Base-by-base conservation (phyloP, 331 rosid genomes). In the Erythrophleum ivorense region DNA sequence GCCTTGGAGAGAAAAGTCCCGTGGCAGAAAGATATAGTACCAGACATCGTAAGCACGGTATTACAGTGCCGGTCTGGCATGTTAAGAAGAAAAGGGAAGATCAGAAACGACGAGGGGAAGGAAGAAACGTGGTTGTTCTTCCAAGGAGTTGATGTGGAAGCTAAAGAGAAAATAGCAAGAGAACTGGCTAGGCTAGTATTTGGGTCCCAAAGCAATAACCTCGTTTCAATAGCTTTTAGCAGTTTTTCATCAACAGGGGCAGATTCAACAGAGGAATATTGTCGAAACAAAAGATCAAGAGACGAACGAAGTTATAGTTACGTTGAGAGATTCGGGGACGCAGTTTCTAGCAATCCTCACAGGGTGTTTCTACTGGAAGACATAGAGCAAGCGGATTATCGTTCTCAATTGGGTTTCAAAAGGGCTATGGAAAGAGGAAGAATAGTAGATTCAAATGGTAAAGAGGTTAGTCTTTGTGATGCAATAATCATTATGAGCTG, bases 111-210 rank as follows among this genome's bases (percentile, higher is more conserved):
- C 40, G 82, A 73, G 55, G 53, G 65, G 5, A 95, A 93, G 86
- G 94, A 95, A 82, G 98, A 95, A 80, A 92, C 98, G 0, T 96
- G 98, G 99, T 64, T 96, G 82, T 85, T 96, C 48, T 96, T 96
- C 76, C 98, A 92, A 91, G 98, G 99, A 33, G 81, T 85, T 81
- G 99, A 96, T 53, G n/a, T 79, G 52, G 86, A 78, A 80, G 98
- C 84, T 0, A 95, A 95, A 77, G 92, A 88, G 73, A 89, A 86
- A 83, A 88, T 95, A 62, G 94, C 97, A 3, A 87, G 77, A 55
- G 99, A 96, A 79, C 55, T 96, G 75, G 99, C 92, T 13, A 85
- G 75, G 80, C 69, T 90, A 59, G 82, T 93, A 38, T 95, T 90
- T 63, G 97, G 97, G 7, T 93, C 98, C 13, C 87, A 84, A 10